Evolutionary conservation across 768 basidiomycete species (phyloP), one percentile per base, ranked within the genome.

Genomic region (Clavulina sp.): DNA sequence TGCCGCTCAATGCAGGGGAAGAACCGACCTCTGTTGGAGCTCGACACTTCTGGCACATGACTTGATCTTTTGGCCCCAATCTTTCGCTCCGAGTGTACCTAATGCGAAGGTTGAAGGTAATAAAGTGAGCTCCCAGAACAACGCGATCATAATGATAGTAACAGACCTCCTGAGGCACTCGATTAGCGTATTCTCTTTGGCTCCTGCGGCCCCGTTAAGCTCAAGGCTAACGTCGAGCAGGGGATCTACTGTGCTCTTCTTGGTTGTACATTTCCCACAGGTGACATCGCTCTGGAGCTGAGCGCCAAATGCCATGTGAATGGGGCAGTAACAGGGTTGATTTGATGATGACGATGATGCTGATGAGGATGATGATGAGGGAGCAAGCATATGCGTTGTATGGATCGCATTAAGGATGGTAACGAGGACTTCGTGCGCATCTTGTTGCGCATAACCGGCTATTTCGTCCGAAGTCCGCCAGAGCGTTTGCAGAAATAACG

Each of bases 381-480:
- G n/a, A n/a, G n/a, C n/a, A 19, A 38, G 34, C 9, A 9, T 9
- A 19, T 9, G 9, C 9, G 53, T 41, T 13, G 49, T 33, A 62
- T 97, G 92, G 7, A 95, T 83, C 57, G 88, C 83, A 60, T 92
- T 91, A 24, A 96, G 69, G 0, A 80, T 75, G 18, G 80, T 73
- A 28, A 87, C 84, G 63, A 87, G 84, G 61, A 79, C 83, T 63
- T 87, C 82, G 69, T 92, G 88, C 2, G 88, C 86, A 55, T 96
- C 92, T 60, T 93, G 93, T 63, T 97, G 93, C 0, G 86, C 78
- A 60, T 96, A 88, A 2, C 91, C 92, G 3, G 87, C 77, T 26
- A 96, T 70, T 55, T 93, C 88, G 0, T 80, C 66, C 0, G 43
- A 16, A 1, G 52, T 58, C 72, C 76, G 63, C 92, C 91, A 96